Conservation (phyloP, 805 yeast genomes). For the Kregervanrija delftensis region DNA sequence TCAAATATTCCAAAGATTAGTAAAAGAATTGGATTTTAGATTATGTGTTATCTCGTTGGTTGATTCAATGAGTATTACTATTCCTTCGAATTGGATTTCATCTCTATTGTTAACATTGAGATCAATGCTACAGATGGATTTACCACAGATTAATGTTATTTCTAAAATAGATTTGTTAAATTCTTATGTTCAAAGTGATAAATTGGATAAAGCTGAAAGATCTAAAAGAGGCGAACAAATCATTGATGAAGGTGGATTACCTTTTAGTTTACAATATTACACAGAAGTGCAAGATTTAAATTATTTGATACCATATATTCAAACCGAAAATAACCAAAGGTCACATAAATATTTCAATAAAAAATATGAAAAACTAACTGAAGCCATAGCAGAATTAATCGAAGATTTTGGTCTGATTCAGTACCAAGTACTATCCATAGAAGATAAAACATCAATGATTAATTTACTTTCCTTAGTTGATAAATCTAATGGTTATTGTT, state of each 20-base stretch:
- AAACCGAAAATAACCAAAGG: slow-evolving; percentile 63
- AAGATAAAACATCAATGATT: slow-evolving; percentile 90
- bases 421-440: slow-evolving; percentile 84
- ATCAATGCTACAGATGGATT: slow-evolving; percentile 85
- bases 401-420: slow-evolving; percentile 83
- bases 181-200: slow-evolving; percentile 34
- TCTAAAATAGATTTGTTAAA: slow-evolving; percentile 82
- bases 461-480: slow-evolving; percentile 70
- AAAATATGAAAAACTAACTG: slow-evolving; percentile 54
- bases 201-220: slow-evolving; percentile 13
- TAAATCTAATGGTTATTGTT: slow-evolving; percentile 87
- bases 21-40: slow-evolving; percentile 60
- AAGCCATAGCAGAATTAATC: slow-evolving; percentile 72
- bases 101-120: slow-evolving; percentile 73
- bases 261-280: slow-evolving; percentile 78
- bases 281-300: slow-evolving; percentile 86
- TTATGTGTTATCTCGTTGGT: slow-evolving; percentile 80
- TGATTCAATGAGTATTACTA: slow-evolving; percentile 74
- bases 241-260: slow-evolving; percentile 54
- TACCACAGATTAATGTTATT: slow-evolving; percentile 90
- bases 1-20: slow-evolving; percentile 58
- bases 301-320: slow-evolving; percentile 59
- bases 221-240: slow-evolving; percentile 11
- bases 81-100: slow-evolving; percentile 86
- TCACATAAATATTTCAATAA: slow-evolving; percentile 45